phyloP scores from a whole-genome alignment of 345 rosid species.

The Euphorbia peplus region DNA sequence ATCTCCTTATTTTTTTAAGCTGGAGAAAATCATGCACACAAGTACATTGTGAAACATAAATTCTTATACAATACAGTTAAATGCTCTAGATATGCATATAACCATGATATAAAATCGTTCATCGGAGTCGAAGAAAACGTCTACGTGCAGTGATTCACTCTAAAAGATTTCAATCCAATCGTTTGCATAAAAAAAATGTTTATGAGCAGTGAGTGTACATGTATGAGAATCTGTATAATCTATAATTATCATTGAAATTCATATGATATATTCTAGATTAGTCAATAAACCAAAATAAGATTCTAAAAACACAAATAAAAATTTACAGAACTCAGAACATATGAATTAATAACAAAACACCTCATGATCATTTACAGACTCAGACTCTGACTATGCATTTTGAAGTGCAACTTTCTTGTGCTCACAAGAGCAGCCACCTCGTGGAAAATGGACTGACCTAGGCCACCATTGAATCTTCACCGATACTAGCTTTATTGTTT shows the following conservation, averaged over 20 bases:
- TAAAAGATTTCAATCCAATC: background rate
- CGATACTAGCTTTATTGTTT: background rate
- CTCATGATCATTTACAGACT: conserved; percentile 26
- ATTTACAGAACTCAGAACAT: conserved; percentile 6
- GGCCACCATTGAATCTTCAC: background rate
- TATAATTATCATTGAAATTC: background rate
- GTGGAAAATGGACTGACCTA: conserved; percentile 1
- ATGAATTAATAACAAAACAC: conserved; percentile 1
- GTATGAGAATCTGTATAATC: background rate
- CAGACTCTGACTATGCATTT: too few species aligned
- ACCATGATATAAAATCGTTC: too few species aligned
- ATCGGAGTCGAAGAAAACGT: too few species aligned
- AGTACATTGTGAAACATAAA: too few species aligned
- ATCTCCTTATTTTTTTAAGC: too few species aligned
- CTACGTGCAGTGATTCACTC: background rate
- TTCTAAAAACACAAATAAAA: background rate
- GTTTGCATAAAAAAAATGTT: background rate
- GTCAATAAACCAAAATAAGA: background rate
- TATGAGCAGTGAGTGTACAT: background rate
- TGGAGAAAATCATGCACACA: too few species aligned
- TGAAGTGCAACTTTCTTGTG: background rate
- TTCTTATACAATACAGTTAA: background rate
- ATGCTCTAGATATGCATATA: background rate
- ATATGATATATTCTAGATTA: background rate
- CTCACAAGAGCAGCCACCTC: conserved; percentile 1